phyloP scores from a whole-genome alignment of 164 flowering plant species.

The Vitis labrusca region DNA sequence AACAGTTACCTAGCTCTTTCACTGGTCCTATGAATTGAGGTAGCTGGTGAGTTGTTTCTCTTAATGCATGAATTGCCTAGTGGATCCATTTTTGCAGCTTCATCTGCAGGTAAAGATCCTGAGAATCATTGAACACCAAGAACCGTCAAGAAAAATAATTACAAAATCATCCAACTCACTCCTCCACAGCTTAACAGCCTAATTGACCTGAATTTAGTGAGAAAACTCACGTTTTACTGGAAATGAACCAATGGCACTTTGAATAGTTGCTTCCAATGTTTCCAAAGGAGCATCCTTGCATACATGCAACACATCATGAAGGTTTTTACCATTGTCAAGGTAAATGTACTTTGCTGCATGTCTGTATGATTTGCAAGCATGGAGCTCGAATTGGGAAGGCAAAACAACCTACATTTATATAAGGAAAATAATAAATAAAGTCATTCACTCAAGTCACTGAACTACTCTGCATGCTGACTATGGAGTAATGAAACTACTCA shows the following conservation, averaged over 20 bases:
- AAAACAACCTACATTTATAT: slow-evolving; percentile 42
- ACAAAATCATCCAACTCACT: neutral
- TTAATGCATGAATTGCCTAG: slow-evolving; percentile 27
- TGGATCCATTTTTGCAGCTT: slow-evolving; percentile 22
- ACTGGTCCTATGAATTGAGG: neutral
- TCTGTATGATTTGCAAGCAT: slow-evolving; percentile 54
- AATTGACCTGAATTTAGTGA: neutral
- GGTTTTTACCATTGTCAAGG: slow-evolving; percentile 62
- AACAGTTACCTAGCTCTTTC: slow-evolving; percentile 24
- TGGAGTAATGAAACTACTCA: slow-evolving; percentile 27
- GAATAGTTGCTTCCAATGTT: slow-evolving; percentile 41
- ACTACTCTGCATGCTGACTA: neutral
- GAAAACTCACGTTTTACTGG: slow-evolving; percentile 33
- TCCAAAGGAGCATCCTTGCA: slow-evolving; percentile 38
- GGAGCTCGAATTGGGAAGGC: slow-evolving; percentile 60
- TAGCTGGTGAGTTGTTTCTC: slow-evolving; percentile 12
- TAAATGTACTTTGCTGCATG: slow-evolving; percentile 58
- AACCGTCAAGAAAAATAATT: neutral
- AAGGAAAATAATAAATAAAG: neutral
- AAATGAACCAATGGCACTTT: slow-evolving; percentile 34
- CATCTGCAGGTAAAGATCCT: slow-evolving; percentile 22
- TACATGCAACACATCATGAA: slow-evolving; percentile 45
- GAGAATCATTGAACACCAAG: slow-evolving; percentile 9
- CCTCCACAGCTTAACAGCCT: too few relatives aligned
- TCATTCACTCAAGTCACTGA: neutral